These are phyloP conservation scores for Saccharomycopsis vini DNA, from an alignment of 805 yeast genomes.

Conservation along the genomic window DNA sequence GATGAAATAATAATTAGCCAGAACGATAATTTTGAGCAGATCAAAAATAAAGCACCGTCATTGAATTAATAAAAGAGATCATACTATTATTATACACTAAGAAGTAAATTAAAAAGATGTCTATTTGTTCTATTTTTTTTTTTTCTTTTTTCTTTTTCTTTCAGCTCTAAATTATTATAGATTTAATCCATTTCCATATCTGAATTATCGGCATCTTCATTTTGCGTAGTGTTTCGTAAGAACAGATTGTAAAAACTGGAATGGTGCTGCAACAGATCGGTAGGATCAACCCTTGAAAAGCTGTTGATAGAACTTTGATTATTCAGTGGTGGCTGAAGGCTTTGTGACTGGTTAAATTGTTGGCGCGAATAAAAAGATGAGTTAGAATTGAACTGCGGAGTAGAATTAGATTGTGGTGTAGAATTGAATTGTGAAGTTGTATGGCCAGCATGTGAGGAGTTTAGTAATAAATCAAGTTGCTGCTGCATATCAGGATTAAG, in stretches of 20 bases:
- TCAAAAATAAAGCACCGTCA: neutral
- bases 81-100: neutral
- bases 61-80: neutral
- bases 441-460: no score
- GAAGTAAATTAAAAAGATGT: no score
- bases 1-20: conserved; percentile 39
- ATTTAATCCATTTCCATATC: conserved; percentile 15
- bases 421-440: no score
- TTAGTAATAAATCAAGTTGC: neutral
- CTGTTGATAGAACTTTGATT: no score
- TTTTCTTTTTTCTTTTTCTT: no score
- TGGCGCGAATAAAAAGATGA: no score
- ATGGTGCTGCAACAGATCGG: conserved; percentile 4
- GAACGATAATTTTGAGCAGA: conserved; percentile 13
- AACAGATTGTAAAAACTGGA: conserved; percentile 11
- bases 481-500: conserved; percentile 2
- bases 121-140: no score
- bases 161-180: neutral
- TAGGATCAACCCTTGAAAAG: neutral
- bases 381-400: no score
- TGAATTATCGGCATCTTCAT: conserved; percentile 7
- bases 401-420: no score
- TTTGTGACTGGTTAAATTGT: no score
- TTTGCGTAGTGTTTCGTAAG: conserved; percentile 12
- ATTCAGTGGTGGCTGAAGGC: no score